These are phyloP conservation scores for Pichia deserticola DNA, from an alignment of 805 yeast genomes.

Conservation along the genomic window DNA sequence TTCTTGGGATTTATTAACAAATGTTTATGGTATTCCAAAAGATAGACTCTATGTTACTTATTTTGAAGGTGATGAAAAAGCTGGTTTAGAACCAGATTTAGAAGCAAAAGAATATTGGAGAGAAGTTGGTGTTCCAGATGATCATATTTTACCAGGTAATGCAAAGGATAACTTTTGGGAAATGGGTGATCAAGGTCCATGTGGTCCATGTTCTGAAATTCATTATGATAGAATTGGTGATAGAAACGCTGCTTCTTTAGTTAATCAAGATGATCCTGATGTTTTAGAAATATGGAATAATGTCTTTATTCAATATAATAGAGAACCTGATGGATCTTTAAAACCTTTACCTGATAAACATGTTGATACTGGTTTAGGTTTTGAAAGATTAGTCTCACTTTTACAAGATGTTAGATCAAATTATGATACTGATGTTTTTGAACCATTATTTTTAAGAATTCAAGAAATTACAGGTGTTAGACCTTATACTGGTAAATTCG, in stretches of 20 bases:
- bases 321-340: constrained; percentile 81
- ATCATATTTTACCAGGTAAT: constrained; percentile 88
- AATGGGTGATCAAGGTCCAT: constrained; percentile 99
- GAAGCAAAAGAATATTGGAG: constrained; percentile 89
- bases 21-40: constrained; percentile 69
- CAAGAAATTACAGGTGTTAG: constrained; percentile 92
- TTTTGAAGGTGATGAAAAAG: constrained; percentile 83
- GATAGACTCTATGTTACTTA: constrained; percentile 90
- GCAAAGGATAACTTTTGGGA: constrained; percentile 97
- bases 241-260: constrained; percentile 85
- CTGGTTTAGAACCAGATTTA: constrained; percentile 84
- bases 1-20: constrained; percentile 88
- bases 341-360: constrained; percentile 88
- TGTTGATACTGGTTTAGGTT: constrained; percentile 98
- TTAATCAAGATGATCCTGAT: constrained; percentile 95
- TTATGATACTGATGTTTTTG: constrained; percentile 95
- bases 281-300: constrained; percentile 97
- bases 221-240: constrained; percentile 99
- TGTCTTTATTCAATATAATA: constrained; percentile 93
- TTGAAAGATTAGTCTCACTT: constrained; percentile 92
- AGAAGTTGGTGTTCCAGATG: constrained; percentile 81
- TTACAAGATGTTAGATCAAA: constrained; percentile 87
- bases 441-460: constrained; percentile 78
- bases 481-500: constrained; percentile 87
- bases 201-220: constrained; percentile 98